These are phyloP conservation scores for Hypoxylon sp. DNA, from an alignment of 2,329 filamentous ascomycete species.

Conservation along the genomic window DNA sequence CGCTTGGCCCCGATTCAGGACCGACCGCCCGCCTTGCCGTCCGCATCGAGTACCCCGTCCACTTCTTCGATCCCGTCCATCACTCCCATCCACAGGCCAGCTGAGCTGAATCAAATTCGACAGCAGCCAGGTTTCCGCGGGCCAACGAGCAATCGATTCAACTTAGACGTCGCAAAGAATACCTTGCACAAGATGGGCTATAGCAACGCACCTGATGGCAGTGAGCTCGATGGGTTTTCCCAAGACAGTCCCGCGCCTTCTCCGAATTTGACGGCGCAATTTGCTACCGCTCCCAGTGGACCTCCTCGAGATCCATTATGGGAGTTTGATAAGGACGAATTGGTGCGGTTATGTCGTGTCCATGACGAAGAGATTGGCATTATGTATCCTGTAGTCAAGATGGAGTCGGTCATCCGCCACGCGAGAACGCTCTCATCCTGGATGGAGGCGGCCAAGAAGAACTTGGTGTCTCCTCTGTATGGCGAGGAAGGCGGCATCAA, in stretches of 20 bases:
- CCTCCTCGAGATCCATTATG: slow-evolving; percentile 79
- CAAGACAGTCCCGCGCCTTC: slow-evolving; percentile 55
- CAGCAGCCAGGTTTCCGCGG: slow-evolving; percentile 81
- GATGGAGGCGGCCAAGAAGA: slow-evolving; percentile 69
- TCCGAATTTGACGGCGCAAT: slow-evolving; percentile 52
- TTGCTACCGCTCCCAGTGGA: slow-evolving; percentile 56
- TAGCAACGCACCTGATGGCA: slow-evolving; percentile 71
- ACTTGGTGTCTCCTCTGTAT: slow-evolving; percentile 52
- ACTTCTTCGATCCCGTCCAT: slow-evolving; percentile 61
- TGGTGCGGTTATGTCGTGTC: slow-evolving; percentile 80
- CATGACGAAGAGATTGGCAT: slow-evolving; percentile 93
- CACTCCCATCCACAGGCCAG: slow-evolving; percentile 60
- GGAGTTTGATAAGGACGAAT: slow-evolving; percentile 82
- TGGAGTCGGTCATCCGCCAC: slow-evolving; percentile 79
- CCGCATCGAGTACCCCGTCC: slow-evolving; percentile 60
- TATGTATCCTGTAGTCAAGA: slow-evolving; percentile 90
- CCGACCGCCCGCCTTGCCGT: slow-evolving; percentile 56
- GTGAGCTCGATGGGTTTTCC: slow-evolving; percentile 71
- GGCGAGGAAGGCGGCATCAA: slow-evolving; percentile 59
- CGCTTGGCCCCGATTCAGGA: slow-evolving; percentile 63
- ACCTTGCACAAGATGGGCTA: slow-evolving; percentile 94
- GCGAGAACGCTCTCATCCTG: slow-evolving; percentile 79
- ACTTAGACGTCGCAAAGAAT: slow-evolving; percentile 86
- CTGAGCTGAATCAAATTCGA: slow-evolving; percentile 65
- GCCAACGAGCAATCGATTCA: slow-evolving; percentile 87